A percentile compares a stretch with the other conserved stretches of the same genome.
phyloP scores from a whole-genome alignment of 768 basidiomycete genomes.

The Tylopilus balloui region DNA sequence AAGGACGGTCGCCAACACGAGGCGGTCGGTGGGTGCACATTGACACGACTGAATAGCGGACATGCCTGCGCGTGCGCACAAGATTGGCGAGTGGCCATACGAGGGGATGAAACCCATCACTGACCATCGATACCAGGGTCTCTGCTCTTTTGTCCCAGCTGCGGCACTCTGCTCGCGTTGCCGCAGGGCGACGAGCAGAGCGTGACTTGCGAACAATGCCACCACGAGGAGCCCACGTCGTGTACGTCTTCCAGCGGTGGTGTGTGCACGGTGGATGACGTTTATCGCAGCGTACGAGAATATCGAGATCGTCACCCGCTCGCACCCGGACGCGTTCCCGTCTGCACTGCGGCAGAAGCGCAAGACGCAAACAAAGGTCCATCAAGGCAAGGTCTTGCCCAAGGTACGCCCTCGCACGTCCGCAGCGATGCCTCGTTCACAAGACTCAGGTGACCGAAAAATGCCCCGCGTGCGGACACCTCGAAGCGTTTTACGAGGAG shows the following conservation, averaged over 20 bases:
- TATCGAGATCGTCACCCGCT: constrained; percentile 82
- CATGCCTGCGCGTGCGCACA: constrained; percentile 38
- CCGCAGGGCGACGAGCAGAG: constrained; percentile 68
- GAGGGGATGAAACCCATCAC: not conserved
- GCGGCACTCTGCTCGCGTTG: constrained; percentile 82
- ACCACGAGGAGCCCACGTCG: constrained; percentile 77
- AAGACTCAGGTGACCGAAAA: constrained; percentile 71
- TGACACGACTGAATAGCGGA: constrained; percentile 2
- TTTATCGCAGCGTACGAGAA: constrained; percentile 76
- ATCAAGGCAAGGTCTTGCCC: constrained; percentile 64
- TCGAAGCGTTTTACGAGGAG: constrained; percentile 84
- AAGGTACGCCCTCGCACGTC: constrained; percentile 49
- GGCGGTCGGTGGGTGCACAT: constrained; percentile 9
- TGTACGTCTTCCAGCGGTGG: constrained; percentile 52
- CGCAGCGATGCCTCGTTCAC: not conserved
- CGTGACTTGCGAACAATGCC: constrained; percentile 89
- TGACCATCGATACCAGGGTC: constrained; percentile 53
- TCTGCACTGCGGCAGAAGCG: constrained; percentile 81
- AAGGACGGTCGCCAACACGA: constrained; percentile 11
- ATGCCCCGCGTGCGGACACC: constrained; percentile 83
- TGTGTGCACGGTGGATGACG: not conserved
- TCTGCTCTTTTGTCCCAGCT: constrained; percentile 89
- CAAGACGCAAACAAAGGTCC: constrained; percentile 82
- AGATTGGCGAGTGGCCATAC: constrained; percentile 39
- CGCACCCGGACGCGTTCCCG: constrained; percentile 93